A percentile compares a stretch with the other conserved stretches of the same genome.
These are phyloP conservation scores for Fusarium tanahbumbuense DNA, from an alignment of 2,329 filamentous ascomycete species.

Conservation along the genomic window DNA sequence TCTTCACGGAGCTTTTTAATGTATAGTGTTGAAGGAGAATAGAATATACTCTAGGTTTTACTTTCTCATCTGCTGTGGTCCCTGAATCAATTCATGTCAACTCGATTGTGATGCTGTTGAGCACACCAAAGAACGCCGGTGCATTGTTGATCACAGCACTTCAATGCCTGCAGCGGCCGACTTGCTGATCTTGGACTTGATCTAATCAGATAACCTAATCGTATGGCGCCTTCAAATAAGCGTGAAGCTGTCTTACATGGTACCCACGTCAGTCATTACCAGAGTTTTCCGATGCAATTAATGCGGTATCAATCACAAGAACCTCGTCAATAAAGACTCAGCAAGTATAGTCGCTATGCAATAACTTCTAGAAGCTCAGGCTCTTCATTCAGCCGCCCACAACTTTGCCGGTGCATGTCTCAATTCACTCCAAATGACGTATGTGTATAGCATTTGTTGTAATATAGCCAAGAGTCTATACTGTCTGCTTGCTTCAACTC, in stretches of 20 bases:
- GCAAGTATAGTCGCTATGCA: neutral
- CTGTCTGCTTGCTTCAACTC: neutral
- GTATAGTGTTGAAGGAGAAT: neutral
- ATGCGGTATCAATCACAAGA: neutral
- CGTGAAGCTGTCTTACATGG: neutral
- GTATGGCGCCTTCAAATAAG: neutral
- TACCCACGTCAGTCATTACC: neutral
- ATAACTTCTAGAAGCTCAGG: neutral
- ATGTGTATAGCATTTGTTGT: neutral
- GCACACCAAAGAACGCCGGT: neutral
- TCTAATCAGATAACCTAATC: slow-evolving; percentile 36
- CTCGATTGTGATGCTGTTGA: neutral
- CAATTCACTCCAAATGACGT: neutral
- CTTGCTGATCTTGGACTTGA: slow-evolving; percentile 14
- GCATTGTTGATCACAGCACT: neutral
- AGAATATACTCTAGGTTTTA: neutral
- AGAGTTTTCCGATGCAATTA: neutral
- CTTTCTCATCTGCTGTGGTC: too few species aligned
- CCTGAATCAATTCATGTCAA: neutral
- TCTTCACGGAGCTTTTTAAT: neutral
- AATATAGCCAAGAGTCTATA: neutral
- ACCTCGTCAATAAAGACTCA: neutral
- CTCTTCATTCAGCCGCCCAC: neutral
- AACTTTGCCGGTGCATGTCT: neutral
- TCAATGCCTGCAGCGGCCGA: neutral